phyloP scores from a whole-genome alignment of 495 filamentous ascomycete species.

The Durotheca rogersii region DNA sequence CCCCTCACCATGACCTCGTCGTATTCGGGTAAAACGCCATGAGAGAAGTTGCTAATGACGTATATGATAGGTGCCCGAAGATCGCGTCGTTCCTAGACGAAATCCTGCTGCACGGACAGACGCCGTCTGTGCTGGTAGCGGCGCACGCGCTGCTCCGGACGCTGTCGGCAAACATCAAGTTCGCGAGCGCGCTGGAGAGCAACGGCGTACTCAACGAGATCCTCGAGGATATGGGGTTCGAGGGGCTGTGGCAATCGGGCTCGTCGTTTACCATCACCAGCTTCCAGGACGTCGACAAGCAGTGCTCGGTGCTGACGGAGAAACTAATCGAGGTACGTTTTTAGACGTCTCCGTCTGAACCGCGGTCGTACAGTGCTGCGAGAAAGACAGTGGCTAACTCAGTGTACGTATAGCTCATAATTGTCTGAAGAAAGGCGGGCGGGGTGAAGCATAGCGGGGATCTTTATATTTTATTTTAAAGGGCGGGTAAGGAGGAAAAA shows the following conservation, averaged over 20 bases:
- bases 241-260: constrained; percentile 53
- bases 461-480: too few relatives aligned
- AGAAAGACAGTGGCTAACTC: too few relatives aligned
- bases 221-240: constrained; percentile 58
- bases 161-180: constrained; percentile 48
- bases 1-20: not conserved
- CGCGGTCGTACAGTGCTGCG: too few relatives aligned
- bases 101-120: constrained; percentile 56
- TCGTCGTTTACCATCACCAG: constrained; percentile 50
- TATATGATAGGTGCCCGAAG: constrained; percentile 46
- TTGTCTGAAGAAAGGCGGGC: constrained; percentile 9
- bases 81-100: constrained; percentile 55
- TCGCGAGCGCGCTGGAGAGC: constrained; percentile 41
- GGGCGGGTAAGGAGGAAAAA: too few relatives aligned
- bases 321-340: constrained; percentile 59
- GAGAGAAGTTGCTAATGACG: constrained; percentile 19
- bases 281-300: constrained; percentile 49
- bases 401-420: constrained; percentile 29
- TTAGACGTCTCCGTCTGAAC: too few relatives aligned
- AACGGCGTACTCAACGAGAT: constrained; percentile 45
- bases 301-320: constrained; percentile 55
- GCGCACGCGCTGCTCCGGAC: constrained; percentile 54
- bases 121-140: constrained; percentile 49
- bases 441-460: not conserved
- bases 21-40: too few relatives aligned